Base-by-base conservation (phyloP, 352 stramenopile species). In the Thalassiosira hispida region DNA sequence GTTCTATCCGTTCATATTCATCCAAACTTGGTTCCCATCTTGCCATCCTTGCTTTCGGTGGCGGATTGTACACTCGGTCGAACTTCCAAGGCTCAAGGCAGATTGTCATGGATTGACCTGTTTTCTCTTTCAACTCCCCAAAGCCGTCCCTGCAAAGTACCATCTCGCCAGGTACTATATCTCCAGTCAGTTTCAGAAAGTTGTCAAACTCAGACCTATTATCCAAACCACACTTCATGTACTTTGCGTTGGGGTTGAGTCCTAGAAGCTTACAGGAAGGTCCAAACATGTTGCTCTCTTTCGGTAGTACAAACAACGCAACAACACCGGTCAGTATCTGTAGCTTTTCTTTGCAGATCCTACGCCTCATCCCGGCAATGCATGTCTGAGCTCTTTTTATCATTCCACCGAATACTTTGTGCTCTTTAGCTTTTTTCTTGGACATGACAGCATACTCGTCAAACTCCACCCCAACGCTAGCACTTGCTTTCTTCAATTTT, bases 51-150 rank as follows among this genome's bases (percentile, higher is more conserved):
- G 2, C 23, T 9, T 7, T 35, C 22, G 53, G 22, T 8, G 4
- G 14, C 2, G 53, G 53, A 9, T 35, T 62, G 53, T 46, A 62
- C 53, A 23, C 53, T 9, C 16, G 38, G 2, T 60, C 51, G 51
- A 31, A 40, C 51, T 62, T 4, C 53, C 53, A 62, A 22, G 16
- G 53, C n/a, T 62, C 20, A 46, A 62, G 53, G 25, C 29, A 62
- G 1, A 62, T 62, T 22, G 53, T 62, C 1, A 40, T 42, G 6
- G 29, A 46, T 20, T 2, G 7, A 22, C 3, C 53, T 25, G 53
- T 62, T 18, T 33, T 42, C 53, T 62, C n/a, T 22, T 46, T 62
- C 16, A 62, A 9, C 9, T 62, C 16, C 7, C 53, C 20, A 23
- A 42, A 62, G 1, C 51, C 53, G 40, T 62, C 53, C 2, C 53